Evolutionary conservation across 768 basidiomycete genomes (phyloP).

Genomic region (Megacollybia marginata): DNA sequence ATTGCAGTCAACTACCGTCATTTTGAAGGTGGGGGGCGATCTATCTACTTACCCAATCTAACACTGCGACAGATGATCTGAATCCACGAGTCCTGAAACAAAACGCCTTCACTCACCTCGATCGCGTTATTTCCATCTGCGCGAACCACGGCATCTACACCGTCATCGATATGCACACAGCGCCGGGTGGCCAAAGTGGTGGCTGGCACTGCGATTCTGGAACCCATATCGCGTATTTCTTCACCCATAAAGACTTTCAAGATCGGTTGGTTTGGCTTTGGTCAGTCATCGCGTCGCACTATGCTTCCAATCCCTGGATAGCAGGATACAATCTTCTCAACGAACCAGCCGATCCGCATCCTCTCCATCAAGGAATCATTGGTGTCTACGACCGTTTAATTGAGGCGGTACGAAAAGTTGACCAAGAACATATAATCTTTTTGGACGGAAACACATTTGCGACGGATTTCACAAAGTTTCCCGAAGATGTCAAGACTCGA

Average conservation of each 20-base stretch:
- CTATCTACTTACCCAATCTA: not conserved
- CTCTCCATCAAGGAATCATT: slow-evolving; percentile 36
- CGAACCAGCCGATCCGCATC: slow-evolving; percentile 45
- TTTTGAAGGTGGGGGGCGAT: slow-evolving; percentile 26
- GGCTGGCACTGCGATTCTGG: slow-evolving; percentile 54
- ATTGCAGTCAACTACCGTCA: slow-evolving; percentile 46
- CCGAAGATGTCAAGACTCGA: slow-evolving; percentile 27
- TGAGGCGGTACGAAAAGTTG: slow-evolving; percentile 43
- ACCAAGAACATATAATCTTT: slow-evolving; percentile 48
- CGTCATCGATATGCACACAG: slow-evolving; percentile 54
- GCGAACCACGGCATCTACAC: slow-evolving; percentile 49
- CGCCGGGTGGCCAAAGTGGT: slow-evolving; percentile 40
- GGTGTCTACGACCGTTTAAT: slow-evolving; percentile 44
- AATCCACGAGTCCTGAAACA: slow-evolving; percentile 50
- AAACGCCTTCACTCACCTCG: slow-evolving; percentile 51
- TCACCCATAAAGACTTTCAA: slow-evolving; percentile 58
- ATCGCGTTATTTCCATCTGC: slow-evolving; percentile 48
- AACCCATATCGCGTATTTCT: slow-evolving; percentile 41
- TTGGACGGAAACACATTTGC: slow-evolving; percentile 59
- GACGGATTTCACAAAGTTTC: slow-evolving; percentile 43
- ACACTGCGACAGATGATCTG: slow-evolving; percentile 34
- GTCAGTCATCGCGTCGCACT: slow-evolving; percentile 47
- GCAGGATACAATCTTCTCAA: slow-evolving; percentile 59
- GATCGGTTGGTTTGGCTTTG: slow-evolving; percentile 51
- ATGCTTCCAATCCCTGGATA: slow-evolving; percentile 50